These are phyloP conservation scores for Colletotrichum sp. DNA, from an alignment of 2,329 filamentous ascomycete species.

Conservation along the genomic window DNA sequence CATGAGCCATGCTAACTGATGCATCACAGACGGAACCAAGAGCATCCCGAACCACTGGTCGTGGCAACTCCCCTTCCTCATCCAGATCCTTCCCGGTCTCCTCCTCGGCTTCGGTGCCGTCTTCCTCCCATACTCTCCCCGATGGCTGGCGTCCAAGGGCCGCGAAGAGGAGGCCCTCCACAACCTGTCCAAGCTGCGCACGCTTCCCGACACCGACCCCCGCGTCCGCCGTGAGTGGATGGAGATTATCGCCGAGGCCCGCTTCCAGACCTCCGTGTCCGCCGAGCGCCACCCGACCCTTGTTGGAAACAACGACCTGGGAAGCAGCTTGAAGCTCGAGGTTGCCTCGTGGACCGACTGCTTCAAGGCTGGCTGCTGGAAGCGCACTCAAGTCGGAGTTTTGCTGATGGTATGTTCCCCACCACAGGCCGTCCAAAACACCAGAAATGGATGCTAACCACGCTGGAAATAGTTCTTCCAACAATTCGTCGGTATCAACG, in stretches of 20 bases:
- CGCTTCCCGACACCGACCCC: slow-evolving; percentile 22
- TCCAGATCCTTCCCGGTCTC: slow-evolving; percentile 31
- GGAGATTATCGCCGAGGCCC: slow-evolving; percentile 22
- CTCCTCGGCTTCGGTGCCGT: slow-evolving; percentile 27
- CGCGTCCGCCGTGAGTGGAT: slow-evolving; percentile 24
- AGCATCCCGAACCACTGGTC: slow-evolving; percentile 17
- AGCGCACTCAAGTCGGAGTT: slow-evolving; percentile 49
- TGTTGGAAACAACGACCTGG: slow-evolving; percentile 34
- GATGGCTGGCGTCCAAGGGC: slow-evolving; percentile 39
- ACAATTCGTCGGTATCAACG: slow-evolving; percentile 48
- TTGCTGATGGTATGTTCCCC: slow-evolving; percentile 42
- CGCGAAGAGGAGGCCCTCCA: slow-evolving; percentile 33
- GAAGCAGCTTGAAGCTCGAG: slow-evolving; percentile 48
- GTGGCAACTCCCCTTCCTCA: slow-evolving; percentile 35
- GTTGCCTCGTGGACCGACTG: slow-evolving; percentile 54
- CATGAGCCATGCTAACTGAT: rapidly evolving
- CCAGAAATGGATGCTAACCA: too few relatives aligned
- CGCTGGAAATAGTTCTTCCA: slow-evolving; percentile 51
- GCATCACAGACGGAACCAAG: slow-evolving; percentile 18
- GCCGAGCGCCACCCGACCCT: slow-evolving; percentile 36
- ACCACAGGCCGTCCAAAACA: too few relatives aligned
- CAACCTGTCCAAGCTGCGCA: slow-evolving; percentile 13
- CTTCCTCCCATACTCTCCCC: slow-evolving; percentile 29
- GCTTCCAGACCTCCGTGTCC: slow-evolving; percentile 24
- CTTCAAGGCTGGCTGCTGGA: slow-evolving; percentile 53